These are phyloP conservation scores for Mycocalia duriaeana DNA, from an alignment of 1,284 basidiomycete species.

Conservation along the genomic window DNA sequence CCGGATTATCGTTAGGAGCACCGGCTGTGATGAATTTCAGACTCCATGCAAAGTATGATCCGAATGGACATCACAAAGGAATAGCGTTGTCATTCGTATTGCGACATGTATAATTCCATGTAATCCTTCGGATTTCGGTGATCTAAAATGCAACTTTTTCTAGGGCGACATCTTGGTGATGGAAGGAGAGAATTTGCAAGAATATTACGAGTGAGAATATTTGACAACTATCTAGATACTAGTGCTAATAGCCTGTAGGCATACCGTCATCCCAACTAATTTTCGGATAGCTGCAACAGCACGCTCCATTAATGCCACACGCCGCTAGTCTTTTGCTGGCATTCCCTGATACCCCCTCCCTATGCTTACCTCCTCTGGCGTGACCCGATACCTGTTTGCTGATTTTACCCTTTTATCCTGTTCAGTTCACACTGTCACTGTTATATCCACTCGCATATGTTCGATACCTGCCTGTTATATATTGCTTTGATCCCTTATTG, in stretches of 20 bases:
- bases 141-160: constrained; percentile 1
- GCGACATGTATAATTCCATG: constrained; percentile 50
- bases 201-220: constrained; percentile 58
- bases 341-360: too few relatives aligned
- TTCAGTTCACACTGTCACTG: too few relatives aligned
- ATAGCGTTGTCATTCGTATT: constrained; percentile 52
- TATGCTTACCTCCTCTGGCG: too few relatives aligned
- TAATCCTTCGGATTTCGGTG: neutral
- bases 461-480: too few relatives aligned
- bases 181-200: constrained; percentile 63
- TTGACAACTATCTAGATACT: neutral
- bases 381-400: too few relatives aligned
- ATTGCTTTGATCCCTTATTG: too few relatives aligned
- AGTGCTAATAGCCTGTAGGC: constrained; percentile 24
- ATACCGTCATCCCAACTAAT: constrained; percentile 43
- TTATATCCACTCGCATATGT: too few relatives aligned
- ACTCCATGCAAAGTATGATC: constrained; percentile 31
- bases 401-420: too few relatives aligned
- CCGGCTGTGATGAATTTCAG: constrained; percentile 76
- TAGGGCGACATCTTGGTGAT: constrained; percentile 75
- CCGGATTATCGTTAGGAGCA: constrained; percentile 68
- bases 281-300: constrained; percentile 49
- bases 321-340: too few relatives aligned
- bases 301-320: constrained; percentile 34
- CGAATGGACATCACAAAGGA: constrained; percentile 25